Evolutionary conservation across 2,329 filamentous ascomycete genomes (phyloP), one percentile per base, ranked within the genome.

Genomic region (Aspergillus brasiliensis): DNA sequence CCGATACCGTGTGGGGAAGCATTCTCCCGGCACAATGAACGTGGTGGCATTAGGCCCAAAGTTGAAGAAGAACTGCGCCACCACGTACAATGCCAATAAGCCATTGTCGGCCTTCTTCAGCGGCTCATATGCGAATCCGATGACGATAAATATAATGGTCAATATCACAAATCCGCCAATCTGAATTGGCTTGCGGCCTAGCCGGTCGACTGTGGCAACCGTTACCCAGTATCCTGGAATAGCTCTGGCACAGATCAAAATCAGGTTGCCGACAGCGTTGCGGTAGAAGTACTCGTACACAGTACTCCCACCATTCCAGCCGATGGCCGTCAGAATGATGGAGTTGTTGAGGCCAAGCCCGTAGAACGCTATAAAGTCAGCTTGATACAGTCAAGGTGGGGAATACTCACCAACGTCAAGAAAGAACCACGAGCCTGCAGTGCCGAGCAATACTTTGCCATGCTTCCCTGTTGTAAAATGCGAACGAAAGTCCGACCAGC

Each of bases 211-310:
- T 1, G 85, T 86, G 11, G 86, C 86, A 5, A 92, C 90, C 0
- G 89, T 91, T 15, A 91, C 84, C 90, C 90, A 93, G 81, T 93
- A 93, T 13, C 91, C 91, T 0, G 91, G 91, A 13, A 93, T 90
- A 51, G 91, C 88, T 59, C 90, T 91, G 3, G 91, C 90, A 60
- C 90, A 86, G 66, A 92, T 87, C 53, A 93, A 83, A 66, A 93
- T 91, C 67, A 93, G 78, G 78, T 94, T 92, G 8, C 91, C 91
- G 19, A 91, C 83, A 52, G 90, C 89, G 7, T 87, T 91, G 77
- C 90, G 91, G 80, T 87, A 88, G 62, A 92, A 82, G 72, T 82
- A 83, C 65, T 91, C 75, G 78, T 92, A 92, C 28, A 90, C 85
- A 63, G 83, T 86, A 57, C 70, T 71, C 8, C 88, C 88, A 31